Conservation (phyloP, 768 basidiomycete species). For the Mycena capillaripes region DNA sequence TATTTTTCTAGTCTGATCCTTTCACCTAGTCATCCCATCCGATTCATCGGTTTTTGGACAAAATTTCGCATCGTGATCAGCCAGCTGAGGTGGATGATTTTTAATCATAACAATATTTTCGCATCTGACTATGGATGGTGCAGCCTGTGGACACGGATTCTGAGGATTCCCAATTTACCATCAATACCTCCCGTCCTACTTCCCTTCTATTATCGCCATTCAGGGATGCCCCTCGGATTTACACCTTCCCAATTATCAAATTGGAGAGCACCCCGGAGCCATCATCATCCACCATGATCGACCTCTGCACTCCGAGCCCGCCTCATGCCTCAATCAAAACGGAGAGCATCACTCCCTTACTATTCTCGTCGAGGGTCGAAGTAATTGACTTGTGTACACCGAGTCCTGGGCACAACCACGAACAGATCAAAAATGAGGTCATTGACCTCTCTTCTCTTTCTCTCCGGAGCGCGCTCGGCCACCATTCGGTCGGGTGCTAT, state of each 20-base stretch:
- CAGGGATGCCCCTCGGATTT: too few relatives aligned
- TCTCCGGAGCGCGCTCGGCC: neutral
- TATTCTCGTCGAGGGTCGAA: too few relatives aligned
- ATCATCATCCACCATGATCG: neutral
- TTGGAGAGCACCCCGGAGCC: neutral
- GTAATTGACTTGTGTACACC: too few relatives aligned
- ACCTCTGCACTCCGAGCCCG: conserved; percentile 14
- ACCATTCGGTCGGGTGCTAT: neutral
- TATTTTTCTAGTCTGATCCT: neutral
- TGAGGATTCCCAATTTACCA: too few relatives aligned
- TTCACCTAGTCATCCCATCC: conserved; percentile 1
- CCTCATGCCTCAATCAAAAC: too few relatives aligned
- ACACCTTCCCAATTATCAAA: neutral
- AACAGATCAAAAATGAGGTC: neutral
- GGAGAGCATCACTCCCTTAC: too few relatives aligned
- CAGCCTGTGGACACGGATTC: too few relatives aligned
- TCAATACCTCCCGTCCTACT: too few relatives aligned
- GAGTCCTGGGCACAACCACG: too few relatives aligned
- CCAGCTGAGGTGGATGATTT: neutral
- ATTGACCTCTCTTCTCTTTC: conserved; percentile 15
- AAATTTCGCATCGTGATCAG: neutral
- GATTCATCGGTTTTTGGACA: conserved; percentile 3
- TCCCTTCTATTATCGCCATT: too few relatives aligned
- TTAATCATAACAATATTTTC: too few relatives aligned
- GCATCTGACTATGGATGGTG: too few relatives aligned